phyloP scores from a whole-genome alignment of 1,284 basidiomycete genomes.

The Trametes sp. region DNA sequence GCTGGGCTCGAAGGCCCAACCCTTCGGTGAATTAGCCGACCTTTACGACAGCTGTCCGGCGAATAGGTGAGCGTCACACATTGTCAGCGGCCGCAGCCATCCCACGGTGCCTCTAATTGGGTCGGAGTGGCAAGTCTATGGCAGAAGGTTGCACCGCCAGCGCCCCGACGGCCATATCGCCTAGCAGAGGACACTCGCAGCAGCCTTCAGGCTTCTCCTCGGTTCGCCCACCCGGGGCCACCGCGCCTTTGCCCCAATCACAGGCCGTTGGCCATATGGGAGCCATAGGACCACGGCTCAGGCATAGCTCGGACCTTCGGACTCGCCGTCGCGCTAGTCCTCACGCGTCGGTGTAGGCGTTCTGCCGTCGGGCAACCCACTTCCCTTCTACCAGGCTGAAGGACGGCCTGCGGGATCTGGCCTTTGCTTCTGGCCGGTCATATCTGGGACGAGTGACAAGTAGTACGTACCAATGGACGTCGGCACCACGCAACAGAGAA shows the following conservation, averaged over 20 bases:
- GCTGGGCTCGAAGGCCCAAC: not conserved
- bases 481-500: not conserved
- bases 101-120: slow-evolving; percentile 9
- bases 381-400: no score
- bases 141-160: slow-evolving; percentile 5
- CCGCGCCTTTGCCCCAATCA: no score
- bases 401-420: no score
- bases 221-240: not conserved
- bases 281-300: no score
- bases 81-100: slow-evolving; percentile 5
- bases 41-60: slow-evolving; percentile 7
- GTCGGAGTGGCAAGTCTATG: not conserved
- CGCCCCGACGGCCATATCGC: not conserved
- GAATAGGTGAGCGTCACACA: slow-evolving; percentile 10
- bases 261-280: no score
- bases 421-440: no score
- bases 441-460: not conserved
- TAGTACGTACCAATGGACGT: not conserved
- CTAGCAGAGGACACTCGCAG: not conserved
- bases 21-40: slow-evolving; percentile 3
- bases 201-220: not conserved
- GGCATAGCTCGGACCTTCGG: no score
- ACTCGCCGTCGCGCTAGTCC: not conserved
- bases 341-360: no score
- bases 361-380: no score